A percentile compares a stretch with the other conserved stretches of the same genome.
These are phyloP conservation scores for Leersia perrieri DNA, from an alignment of 176 grass and related monocot genomes.

Conservation along the genomic window DNA sequence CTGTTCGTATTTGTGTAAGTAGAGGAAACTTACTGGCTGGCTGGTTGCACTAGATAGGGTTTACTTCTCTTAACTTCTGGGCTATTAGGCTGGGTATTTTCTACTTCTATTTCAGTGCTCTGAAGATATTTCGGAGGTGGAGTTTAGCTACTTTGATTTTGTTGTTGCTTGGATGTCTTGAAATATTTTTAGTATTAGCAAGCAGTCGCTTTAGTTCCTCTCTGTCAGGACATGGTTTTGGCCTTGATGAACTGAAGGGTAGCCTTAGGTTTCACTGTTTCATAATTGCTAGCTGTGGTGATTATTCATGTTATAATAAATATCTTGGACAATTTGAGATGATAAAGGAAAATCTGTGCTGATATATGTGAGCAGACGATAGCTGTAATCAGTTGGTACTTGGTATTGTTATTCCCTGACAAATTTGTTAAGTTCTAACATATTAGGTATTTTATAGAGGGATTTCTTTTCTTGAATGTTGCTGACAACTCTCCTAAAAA, in stretches of 20 bases:
- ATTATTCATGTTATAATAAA: conserved; percentile 23
- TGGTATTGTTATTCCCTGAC: not conserved
- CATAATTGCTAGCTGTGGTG: not conserved
- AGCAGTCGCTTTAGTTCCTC: not conserved
- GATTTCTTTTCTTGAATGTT: not conserved
- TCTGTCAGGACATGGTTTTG: conserved; percentile 9
- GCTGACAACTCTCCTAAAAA: not conserved
- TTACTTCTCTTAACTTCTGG: not conserved
- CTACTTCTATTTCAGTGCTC: not conserved
- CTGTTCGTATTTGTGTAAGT: conserved; percentile 1
- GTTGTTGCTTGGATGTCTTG: conserved; percentile 11
- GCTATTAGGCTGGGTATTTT: not conserved
- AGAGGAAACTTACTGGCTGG: not conserved
- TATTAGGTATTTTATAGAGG: not conserved
- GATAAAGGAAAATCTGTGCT: not conserved
- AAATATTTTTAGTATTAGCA: conserved; percentile 17
- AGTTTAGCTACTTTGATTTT: conserved; percentile 12
- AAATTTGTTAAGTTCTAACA: not conserved
- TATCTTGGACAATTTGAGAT: not conserved
- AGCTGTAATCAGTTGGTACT: not conserved
- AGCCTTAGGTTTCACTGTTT: conserved; percentile 4
- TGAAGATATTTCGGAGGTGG: not conserved
- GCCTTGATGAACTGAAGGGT: conserved; percentile 8
- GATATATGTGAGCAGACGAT: not conserved
- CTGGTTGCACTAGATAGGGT: not conserved